phyloP scores from a whole-genome alignment of 2,329 filamentous ascomycete genomes.

The Cladophialophora carrionii region DNA sequence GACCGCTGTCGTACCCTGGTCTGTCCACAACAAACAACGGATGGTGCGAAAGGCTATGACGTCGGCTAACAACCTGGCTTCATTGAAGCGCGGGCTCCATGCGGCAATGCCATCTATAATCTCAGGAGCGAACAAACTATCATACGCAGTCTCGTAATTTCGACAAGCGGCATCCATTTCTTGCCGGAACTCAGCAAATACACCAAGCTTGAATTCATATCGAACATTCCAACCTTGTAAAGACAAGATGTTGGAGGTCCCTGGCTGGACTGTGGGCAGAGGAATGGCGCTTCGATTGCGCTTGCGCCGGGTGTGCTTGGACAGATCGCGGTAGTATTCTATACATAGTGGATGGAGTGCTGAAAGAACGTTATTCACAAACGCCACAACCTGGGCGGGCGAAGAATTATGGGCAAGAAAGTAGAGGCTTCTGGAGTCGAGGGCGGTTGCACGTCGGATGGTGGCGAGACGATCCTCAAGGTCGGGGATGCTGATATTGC shows the following conservation, averaged over 20 bases:
- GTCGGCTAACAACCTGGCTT: constrained; percentile 86
- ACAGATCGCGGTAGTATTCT: constrained; percentile 92
- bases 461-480: constrained; percentile 76
- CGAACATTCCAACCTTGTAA: constrained; percentile 87
- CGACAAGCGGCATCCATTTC: constrained; percentile 86
- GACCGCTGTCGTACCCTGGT: constrained; percentile 76
- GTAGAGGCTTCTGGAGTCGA: constrained; percentile 85
- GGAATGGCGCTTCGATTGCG: constrained; percentile 76
- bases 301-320: constrained; percentile 89
- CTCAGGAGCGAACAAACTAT: constrained; percentile 77
- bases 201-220: constrained; percentile 90
- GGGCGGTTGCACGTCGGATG: constrained; percentile 75
- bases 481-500: constrained; percentile 62
- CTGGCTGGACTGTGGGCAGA: constrained; percentile 79
- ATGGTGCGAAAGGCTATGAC: constrained; percentile 77
- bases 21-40: constrained; percentile 79
- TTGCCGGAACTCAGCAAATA: constrained; percentile 90
- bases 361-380: constrained; percentile 72
- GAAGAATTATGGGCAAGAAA: constrained; percentile 77
- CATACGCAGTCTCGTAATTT: constrained; percentile 85
- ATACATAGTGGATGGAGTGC: constrained; percentile 73
- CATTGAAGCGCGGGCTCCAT: constrained; percentile 89
- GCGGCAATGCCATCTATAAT: constrained; percentile 85
- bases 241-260: constrained; percentile 83
- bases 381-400: constrained; percentile 69